phyloP scores from a whole-genome alignment of 805 yeast species.

The Myxozyma melibiosi region DNA sequence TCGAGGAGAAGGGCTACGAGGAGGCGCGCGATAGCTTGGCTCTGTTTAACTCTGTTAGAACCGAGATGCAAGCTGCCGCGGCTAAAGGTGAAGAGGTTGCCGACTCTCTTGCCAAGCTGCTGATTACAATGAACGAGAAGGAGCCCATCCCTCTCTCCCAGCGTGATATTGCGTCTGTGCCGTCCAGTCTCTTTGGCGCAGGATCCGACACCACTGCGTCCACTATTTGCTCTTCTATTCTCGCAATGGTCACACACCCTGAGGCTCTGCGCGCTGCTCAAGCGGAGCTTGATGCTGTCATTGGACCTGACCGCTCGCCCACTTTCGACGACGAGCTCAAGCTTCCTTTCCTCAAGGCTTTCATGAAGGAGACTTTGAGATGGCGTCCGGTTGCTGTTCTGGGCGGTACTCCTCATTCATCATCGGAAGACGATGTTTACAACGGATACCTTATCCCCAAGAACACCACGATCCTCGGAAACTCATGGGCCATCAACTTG shows the following conservation, averaged over 20 bases:
- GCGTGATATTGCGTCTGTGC: slow-evolving; percentile 4
- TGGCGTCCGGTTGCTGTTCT: slow-evolving; percentile 11
- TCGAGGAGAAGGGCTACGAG: not conserved
- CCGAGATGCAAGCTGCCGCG: not conserved
- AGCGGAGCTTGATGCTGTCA: slow-evolving; percentile 12
- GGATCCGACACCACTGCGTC: slow-evolving; percentile 12
- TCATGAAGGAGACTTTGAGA: slow-evolving; percentile 12
- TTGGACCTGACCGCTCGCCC: slow-evolving; percentile 15
- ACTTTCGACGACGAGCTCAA: slow-evolving; percentile 7
- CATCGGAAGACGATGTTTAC: slow-evolving; percentile 13
- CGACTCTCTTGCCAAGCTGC: slow-evolving; percentile 2
- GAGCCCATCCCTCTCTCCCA: not conserved
- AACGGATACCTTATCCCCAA: slow-evolving; percentile 11
- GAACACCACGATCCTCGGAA: slow-evolving; percentile 1
- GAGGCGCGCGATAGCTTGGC: not conserved
- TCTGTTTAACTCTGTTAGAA: not conserved
- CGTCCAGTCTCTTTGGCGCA: slow-evolving; percentile 4
- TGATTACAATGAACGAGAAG: not conserved
- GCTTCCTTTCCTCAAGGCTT: slow-evolving; percentile 8
- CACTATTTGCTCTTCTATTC: not conserved
- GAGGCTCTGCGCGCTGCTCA: slow-evolving; percentile 7
- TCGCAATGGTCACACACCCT: slow-evolving; percentile 11
- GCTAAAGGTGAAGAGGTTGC: not conserved
- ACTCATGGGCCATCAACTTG: slow-evolving; percentile 12
- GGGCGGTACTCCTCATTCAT: slow-evolving; percentile 8